A percentile compares a stretch with the other conserved stretches of the same genome.
phyloP scores from a whole-genome alignment of 495 filamentous ascomycete species.

The Hyphodiscus hymeniophilus region DNA sequence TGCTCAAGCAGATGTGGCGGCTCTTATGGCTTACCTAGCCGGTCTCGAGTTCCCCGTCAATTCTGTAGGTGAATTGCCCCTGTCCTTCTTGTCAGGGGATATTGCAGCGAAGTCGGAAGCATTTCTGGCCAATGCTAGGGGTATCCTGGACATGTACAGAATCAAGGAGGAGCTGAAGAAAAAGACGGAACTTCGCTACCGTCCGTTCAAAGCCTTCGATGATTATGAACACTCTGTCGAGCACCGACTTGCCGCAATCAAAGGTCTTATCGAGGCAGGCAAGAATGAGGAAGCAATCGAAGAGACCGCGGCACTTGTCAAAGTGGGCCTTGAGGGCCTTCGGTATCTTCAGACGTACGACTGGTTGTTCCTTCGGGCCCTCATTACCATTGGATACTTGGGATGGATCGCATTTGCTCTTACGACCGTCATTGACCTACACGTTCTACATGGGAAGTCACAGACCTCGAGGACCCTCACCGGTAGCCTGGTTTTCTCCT shows the following conservation, averaged over 20 bases:
- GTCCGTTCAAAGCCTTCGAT: constrained; percentile 55
- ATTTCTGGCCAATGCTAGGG: constrained; percentile 73
- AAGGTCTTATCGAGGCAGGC: constrained; percentile 55
- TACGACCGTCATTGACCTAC: constrained; percentile 82
- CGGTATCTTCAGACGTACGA: constrained; percentile 92
- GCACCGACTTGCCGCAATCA: constrained; percentile 58
- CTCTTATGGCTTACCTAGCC: constrained; percentile 92
- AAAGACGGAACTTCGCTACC: constrained; percentile 64
- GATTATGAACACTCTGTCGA: constrained; percentile 56
- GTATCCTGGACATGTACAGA: constrained; percentile 93
- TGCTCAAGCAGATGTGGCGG: constrained; percentile 88
- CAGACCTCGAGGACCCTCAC: constrained; percentile 54
- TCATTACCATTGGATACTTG: constrained; percentile 88
- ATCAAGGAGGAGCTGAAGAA: constrained; percentile 90
- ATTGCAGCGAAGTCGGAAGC: constrained; percentile 75
- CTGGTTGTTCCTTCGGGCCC: constrained; percentile 93
- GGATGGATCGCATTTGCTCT: constrained; percentile 96
- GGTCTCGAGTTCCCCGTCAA: constrained; percentile 92
- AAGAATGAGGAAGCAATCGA: constrained; percentile 66
- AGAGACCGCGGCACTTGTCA: constrained; percentile 65
- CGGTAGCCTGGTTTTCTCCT: constrained; percentile 62
- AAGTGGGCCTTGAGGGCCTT: constrained; percentile 71
- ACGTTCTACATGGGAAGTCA: constrained; percentile 70
- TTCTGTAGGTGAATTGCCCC: constrained; percentile 87
- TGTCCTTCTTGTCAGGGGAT: constrained; percentile 68